Percentiles rank a stretch among this genome's conserved stretches.
These are phyloP conservation scores for Samsoniella hepiali DNA, from an alignment of 2,329 filamentous ascomycete species.

Conservation along the genomic window DNA sequence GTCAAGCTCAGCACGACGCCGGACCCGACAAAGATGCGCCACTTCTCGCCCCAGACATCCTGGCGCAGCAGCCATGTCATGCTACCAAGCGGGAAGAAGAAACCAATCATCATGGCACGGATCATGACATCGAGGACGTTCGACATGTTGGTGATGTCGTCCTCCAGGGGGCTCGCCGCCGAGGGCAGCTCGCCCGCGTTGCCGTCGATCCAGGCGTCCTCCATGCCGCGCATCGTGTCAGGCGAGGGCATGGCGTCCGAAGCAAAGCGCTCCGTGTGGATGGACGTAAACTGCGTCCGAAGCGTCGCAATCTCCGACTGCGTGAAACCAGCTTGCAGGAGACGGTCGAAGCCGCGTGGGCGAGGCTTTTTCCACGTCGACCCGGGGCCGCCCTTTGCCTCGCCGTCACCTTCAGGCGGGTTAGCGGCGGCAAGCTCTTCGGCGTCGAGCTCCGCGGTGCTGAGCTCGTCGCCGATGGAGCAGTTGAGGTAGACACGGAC, in stretches of 20 bases:
- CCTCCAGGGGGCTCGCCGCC: conserved; percentile 38
- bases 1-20: conserved; percentile 77
- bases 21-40: conserved; percentile 81
- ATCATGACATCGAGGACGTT: conserved; percentile 76
- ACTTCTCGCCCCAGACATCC: conserved; percentile 79
- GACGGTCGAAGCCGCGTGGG: conserved; percentile 77
- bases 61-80: conserved; percentile 81
- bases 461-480: conserved; percentile 76
- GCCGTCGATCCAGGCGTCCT: conserved; percentile 88
- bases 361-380: conserved; percentile 31
- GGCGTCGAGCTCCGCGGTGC: conserved; percentile 62
- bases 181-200: conserved; percentile 44
- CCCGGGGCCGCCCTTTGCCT: conserved; percentile 38
- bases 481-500: conserved; percentile 83
- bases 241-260: conserved; percentile 86
- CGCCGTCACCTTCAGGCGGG: conserved; percentile 42
- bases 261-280: conserved; percentile 77
- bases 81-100: conserved; percentile 90
- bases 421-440: conserved; percentile 54
- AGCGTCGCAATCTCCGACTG: conserved; percentile 78
- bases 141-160: conserved; percentile 49
- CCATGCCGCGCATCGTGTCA: conserved; percentile 69
- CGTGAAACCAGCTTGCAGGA: conserved; percentile 79
- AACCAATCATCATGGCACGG: conserved; percentile 84
- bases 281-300: conserved; percentile 81